phyloP scores from a whole-genome alignment of 805 yeast species.

The Suhomyces vadensis region DNA sequence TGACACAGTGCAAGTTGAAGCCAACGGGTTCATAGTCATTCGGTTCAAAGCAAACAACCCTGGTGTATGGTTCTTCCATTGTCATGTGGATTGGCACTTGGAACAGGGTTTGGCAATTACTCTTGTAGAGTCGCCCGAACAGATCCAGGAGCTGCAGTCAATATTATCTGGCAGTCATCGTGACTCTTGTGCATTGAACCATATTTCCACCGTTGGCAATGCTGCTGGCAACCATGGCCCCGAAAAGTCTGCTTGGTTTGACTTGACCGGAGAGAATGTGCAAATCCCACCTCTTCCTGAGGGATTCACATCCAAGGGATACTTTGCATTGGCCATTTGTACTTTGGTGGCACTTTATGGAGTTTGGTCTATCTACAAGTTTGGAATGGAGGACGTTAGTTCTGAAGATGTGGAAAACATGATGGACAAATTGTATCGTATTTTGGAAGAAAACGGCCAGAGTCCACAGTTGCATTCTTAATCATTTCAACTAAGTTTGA shows the following conservation, averaged over 20 bases:
- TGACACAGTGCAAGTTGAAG: conserved; percentile 69
- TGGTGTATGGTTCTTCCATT: conserved; percentile 93
- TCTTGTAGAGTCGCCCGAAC: conserved; percentile 68
- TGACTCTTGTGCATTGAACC: conserved; percentile 48
- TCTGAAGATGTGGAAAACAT: conserved; percentile 50
- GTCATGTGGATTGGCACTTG: conserved; percentile 86
- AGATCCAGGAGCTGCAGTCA: conserved; percentile 35
- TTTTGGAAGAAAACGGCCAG: conserved; percentile 31
- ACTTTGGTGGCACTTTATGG: conserved; percentile 61
- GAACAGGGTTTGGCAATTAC: conserved; percentile 77
- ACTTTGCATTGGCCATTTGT: conserved; percentile 59
- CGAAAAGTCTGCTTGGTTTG: conserved; percentile 47
- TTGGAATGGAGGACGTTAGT: conserved; percentile 64
- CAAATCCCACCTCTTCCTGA: conserved; percentile 65
- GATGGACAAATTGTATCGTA: conserved; percentile 31
- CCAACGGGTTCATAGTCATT: conserved; percentile 66
- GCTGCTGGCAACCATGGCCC: conserved; percentile 65
- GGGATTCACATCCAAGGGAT: conserved; percentile 73
- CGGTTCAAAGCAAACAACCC: conserved; percentile 85
- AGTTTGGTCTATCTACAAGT: conserved; percentile 55
- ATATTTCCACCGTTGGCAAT: conserved; percentile 56
- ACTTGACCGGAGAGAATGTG: conserved; percentile 58
- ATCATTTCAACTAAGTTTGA: neutral
- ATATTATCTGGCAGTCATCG: conserved; percentile 48
- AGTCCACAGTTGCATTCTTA: too few species aligned